Evolutionary conservation across 352 stramenopile genomes (phyloP), one percentile per base, ranked within the genome.

Genomic region (Globisporangium nunn): DNA sequence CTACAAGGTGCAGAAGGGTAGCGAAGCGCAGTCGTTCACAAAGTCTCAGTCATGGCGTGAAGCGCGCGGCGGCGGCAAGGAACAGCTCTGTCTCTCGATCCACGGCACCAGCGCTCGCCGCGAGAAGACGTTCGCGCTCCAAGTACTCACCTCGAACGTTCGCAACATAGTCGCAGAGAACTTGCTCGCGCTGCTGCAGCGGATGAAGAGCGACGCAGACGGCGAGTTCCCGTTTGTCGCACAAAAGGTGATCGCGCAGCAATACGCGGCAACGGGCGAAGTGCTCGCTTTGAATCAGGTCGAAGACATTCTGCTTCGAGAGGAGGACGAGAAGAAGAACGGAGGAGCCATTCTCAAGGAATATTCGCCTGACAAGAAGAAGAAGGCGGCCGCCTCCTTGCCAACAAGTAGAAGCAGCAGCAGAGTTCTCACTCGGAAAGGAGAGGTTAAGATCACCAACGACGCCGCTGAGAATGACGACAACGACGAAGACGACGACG

Each of bases 21-120:
- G 68, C 59, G 68, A 67, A 2, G 62, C 66, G 12, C 63, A 75
- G 50, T 72, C 64, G 33, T 85, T 85, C 45, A 75, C 75, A 0
- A 78, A 78, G 45, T 85, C 72, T 3, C 60, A 72, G 51, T 82
- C 72, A 3, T 80, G 68, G 66, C 70, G 68, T n/a, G 75, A 82
- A 29, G 67, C 70, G 1, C 60, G 71, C 1, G 62, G 64, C 33
- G 78, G 70, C 8, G 59, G 64, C 33, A 78, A 76, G 46, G 65
- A 74, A 49, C 68, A 78, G n/a, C 40, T 80, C 14, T 81, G 63
- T 7, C 75, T 81, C 30, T 80, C 72, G 15, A 70, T 85, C 47
- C 67, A 78, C 33, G 63, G 68, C 8, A 66, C 61, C 28, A 51
- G n/a, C 23, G 51, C 35, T n/a, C 40, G 40, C 14, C 57, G 44